These are phyloP conservation scores for Carex kokanica DNA, from an alignment of 176 grass and related monocot species.

Conservation along the genomic window DNA sequence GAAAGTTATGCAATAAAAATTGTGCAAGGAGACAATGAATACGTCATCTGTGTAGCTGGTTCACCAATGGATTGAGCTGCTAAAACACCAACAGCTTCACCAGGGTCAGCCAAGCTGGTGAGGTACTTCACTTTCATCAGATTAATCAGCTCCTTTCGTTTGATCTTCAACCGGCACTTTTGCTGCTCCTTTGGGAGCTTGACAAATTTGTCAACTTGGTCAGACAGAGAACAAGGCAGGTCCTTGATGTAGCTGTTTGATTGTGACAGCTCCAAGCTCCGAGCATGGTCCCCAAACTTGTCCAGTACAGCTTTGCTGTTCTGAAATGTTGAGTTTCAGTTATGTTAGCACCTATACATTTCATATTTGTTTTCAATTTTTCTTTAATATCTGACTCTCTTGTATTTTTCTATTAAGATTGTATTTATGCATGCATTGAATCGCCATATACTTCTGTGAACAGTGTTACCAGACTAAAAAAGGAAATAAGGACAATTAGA, in stretches of 20 bases:
- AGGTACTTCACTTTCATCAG: constrained; percentile 63
- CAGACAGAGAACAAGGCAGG: constrained; percentile 31
- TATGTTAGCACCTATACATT: not conserved
- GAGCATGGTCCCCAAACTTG: constrained; percentile 27
- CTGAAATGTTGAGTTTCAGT: constrained; percentile 28
- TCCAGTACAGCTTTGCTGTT: constrained; percentile 47
- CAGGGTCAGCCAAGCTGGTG: constrained; percentile 68
- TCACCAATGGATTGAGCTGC: constrained; percentile 94
- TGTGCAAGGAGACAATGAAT: constrained; percentile 29
- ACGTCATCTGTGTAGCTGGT: constrained; percentile 99
- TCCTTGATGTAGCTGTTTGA: constrained; percentile 39
- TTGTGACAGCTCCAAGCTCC: not conserved
- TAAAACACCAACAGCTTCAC: constrained; percentile 87
- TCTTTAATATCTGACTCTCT: not conserved
- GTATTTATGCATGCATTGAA: not conserved
- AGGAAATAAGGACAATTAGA: not conserved
- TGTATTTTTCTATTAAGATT: not conserved
- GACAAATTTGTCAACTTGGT: constrained; percentile 18
- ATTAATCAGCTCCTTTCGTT: constrained; percentile 41
- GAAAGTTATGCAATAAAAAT: not conserved
- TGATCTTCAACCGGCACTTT: constrained; percentile 25
- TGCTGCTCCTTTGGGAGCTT: constrained; percentile 17
- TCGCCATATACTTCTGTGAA: not conserved
- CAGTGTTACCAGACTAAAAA: not conserved
- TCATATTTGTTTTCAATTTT: not conserved